Base-by-base conservation (phyloP, 371 early-diverging fungal genomes). In the Phascolomyces articulosus region DNA sequence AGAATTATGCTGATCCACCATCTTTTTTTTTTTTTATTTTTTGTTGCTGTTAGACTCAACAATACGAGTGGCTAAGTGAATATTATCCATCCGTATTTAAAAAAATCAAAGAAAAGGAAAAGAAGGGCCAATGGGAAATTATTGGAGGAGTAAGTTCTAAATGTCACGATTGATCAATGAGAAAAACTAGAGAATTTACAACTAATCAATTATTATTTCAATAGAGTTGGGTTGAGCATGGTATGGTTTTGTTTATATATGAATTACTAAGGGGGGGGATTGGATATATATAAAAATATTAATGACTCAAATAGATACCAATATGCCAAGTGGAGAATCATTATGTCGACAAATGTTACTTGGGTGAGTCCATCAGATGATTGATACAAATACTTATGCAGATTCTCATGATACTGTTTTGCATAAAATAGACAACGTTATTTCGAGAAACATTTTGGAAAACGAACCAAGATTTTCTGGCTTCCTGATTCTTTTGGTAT, bases 251-350 rank as follows among this genome's bases (percentile, higher is more conserved):
- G 20, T 23, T 20, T n/a, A n/a, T 9, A 60, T 38, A 24, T 13
- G 54, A 28, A 56, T 38, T 20, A 2, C 10, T 20, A 48, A 38
- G 15, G n/a, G n/a, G n/a, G n/a, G n/a, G n/a, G 18, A 41, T 41
- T 3, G 4, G 41, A 11, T 41, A n/a, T 44, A 28, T 15, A 4
- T 20, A 34, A 44, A 9, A 21, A 26, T n/a, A n/a, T 34, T 34
- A 10, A 10, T 41, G 27, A 40, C 18, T 60, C n/a, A n/a, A n/a
- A n/a, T 20, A 96, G 99, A 98, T 74, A 92, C 95, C 73, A 98
- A 98, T 74, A 78, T 97, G 64, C 98, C 98, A 31, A 91, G 93
- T 59, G 99, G 99, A 2, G 99, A 98, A 73, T 88, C 96, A 0
- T 76, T 98, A 47, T 91, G 91, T 49, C 86, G 99, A 26, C 98